A percentile compares a stretch with the other conserved stretches of the same genome.
These are phyloP conservation scores for Bombardia bombarda DNA, from an alignment of 495 filamentous ascomycete species.

Conservation along the genomic window DNA sequence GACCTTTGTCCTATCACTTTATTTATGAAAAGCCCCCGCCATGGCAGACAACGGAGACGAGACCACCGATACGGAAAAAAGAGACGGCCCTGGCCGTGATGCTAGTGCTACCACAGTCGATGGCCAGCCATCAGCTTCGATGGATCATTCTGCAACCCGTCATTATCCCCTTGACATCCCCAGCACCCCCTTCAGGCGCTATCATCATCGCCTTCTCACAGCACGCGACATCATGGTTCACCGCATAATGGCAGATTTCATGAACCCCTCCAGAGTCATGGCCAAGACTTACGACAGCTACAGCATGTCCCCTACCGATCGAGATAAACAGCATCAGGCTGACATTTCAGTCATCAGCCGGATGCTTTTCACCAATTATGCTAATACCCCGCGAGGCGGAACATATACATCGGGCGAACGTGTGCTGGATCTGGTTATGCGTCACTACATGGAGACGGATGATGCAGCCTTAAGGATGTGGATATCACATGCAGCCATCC, in stretches of 20 bases:
- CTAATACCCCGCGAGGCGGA: not conserved
- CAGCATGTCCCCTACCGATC: not conserved
- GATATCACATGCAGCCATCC: slow-evolving; percentile 4
- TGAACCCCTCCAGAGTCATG: slow-evolving; percentile 14
- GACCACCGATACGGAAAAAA: too few relatives aligned
- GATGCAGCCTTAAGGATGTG: slow-evolving; percentile 16
- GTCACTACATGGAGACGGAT: slow-evolving; percentile 24
- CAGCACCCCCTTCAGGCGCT: slow-evolving; percentile 22
- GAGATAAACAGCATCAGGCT: slow-evolving; percentile 12
- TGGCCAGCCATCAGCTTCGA: too few relatives aligned
- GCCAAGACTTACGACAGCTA: slow-evolving; percentile 6
- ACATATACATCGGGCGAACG: slow-evolving; percentile 1
- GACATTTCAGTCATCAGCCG: slow-evolving; percentile 19
- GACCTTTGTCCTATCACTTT: too few relatives aligned
- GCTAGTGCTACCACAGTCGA: too few relatives aligned
- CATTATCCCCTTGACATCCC: slow-evolving; percentile 32
- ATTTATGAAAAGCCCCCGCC: too few relatives aligned
- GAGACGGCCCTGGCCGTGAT: too few relatives aligned
- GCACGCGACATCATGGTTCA: slow-evolving; percentile 28
- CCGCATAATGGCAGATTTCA: slow-evolving; percentile 28
- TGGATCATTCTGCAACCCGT: too few relatives aligned
- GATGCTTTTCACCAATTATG: slow-evolving; percentile 13
- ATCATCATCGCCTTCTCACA: slow-evolving; percentile 23
- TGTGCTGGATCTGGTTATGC: slow-evolving; percentile 18
- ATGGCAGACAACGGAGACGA: too few relatives aligned